Percentiles rank a stretch among this genome's conserved stretches.
Evolutionary conservation across 148 eudicot species (phyloP).

Genomic region (Gaultheria prostrata): DNA sequence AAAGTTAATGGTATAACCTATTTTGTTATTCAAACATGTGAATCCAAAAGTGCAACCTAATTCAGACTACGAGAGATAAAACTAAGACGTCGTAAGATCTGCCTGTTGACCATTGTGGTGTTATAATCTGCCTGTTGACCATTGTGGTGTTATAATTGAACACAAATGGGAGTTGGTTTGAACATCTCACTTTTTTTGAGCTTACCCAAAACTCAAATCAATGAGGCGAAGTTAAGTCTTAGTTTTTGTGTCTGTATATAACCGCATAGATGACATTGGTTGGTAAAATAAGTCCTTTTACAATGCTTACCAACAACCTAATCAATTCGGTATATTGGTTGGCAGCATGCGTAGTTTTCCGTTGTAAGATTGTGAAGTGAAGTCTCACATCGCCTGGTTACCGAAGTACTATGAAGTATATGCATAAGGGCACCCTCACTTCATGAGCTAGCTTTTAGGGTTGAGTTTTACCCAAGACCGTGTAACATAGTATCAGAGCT

Average conservation of each 20-base stretch:
- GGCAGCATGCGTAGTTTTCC: background rate
- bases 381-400: too few species aligned
- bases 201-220: background rate
- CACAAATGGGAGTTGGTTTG: background rate
- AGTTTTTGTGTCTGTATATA: background rate
- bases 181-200: conserved; percentile 6
- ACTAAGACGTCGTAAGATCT: background rate
- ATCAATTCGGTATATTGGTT: background rate
- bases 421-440: too few species aligned
- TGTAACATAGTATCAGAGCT: too few species aligned
- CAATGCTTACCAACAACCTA: background rate
- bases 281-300: background rate
- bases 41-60: background rate
- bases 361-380: too few species aligned
- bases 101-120: background rate
- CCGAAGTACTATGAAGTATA: too few species aligned
- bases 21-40: background rate
- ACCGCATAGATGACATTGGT: background rate
- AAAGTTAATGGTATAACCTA: background rate
- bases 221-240: background rate
- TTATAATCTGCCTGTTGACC: background rate
- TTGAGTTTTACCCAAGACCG: too few species aligned
- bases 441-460: too few species aligned
- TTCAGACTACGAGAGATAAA: background rate
- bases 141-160: background rate